Base-by-base conservation (phyloP, 305 asterid genomes). In the Lippia alba region DNA sequence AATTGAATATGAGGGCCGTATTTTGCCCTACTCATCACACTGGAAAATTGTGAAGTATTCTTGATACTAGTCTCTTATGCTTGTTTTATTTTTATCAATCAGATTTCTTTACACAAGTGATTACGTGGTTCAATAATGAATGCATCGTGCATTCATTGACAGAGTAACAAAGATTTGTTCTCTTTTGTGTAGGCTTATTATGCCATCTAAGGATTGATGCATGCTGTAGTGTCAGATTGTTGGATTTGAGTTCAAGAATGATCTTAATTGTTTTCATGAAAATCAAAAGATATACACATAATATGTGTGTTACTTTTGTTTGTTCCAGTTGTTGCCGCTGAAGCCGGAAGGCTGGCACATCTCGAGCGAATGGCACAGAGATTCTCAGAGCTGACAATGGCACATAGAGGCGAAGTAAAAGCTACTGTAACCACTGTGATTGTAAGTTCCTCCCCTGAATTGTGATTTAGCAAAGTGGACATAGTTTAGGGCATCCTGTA, bases 311-410 rank as follows among this genome's bases (percentile, higher is more conserved):
- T 39, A 36, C 62, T 16, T 65, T 71, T 44, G 64, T 16, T 61
- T 79, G 80, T 24, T 50, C 39, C 66, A 85, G 90, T 70, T 70
- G 74, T 85, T 76, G 80, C 82, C 70, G 89, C 94, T 66, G 89
- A 85, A 73, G 76, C 10, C 8, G 68, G 45, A 30, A 83, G 94
- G 81, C 77, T 85, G 83, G 67, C 72, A 75, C 67, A 74, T 40
- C 24, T 87, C 4, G 78, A 80, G 8, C 79, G 75, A 44, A 84
- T 82, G 4, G 70, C 73, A 39, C 83, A 76, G 77, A 78, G 89
- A 76, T 87, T 87, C 73, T 61, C 82, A 12, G 94, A 87, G 81
- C 71, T 85, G 56, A 84, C 90, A 76, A 85, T 89, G 94, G 92
- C 92, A 64, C 94, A 81, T 60, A 79, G 65, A 82, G 92, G 92